Evolutionary conservation across 2,329 filamentous ascomycete genomes (phyloP).

Genomic region (Nemania serpens): DNA sequence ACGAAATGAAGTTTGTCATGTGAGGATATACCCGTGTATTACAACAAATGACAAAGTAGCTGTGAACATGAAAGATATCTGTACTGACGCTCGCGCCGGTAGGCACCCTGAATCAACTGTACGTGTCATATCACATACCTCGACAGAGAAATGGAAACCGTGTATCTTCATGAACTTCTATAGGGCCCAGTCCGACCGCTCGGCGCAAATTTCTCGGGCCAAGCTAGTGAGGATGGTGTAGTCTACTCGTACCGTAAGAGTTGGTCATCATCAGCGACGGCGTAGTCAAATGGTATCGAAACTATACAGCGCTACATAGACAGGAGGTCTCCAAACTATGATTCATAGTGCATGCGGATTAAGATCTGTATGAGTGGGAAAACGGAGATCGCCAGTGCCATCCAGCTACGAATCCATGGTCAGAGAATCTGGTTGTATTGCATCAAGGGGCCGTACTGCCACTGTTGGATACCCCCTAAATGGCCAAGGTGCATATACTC

Average conservation of each 20-base stretch:
- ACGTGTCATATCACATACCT: conserved; percentile 12
- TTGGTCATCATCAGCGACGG: not conserved
- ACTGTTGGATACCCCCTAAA: not conserved
- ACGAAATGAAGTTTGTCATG: not conserved
- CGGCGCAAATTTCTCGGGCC: not conserved
- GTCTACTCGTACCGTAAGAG: not conserved
- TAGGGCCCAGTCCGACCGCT: not conserved
- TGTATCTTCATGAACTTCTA: conserved; percentile 8
- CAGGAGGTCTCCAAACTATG: too few relatives aligned
- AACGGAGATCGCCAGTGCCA: conserved; percentile 1
- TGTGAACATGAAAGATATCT: not conserved
- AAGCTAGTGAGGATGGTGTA: not conserved
- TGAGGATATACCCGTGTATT: not conserved
- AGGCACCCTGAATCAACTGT: too few relatives aligned
- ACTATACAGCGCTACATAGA: too few relatives aligned
- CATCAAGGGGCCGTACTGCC: not conserved
- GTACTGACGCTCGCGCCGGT: not conserved
- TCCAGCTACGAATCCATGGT: conserved; percentile 1
- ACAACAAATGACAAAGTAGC: not conserved
- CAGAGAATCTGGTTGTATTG: conserved; percentile 6
- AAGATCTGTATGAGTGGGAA: too few relatives aligned
- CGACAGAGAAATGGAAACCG: conserved; percentile 7
- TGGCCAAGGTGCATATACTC: too few relatives aligned
- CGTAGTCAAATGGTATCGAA: too few relatives aligned
- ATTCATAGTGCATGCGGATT: too few relatives aligned